Percentiles rank a stretch among this genome's conserved stretches.
These are phyloP conservation scores for Metschnikowia drakensbergensis DNA, from an alignment of 805 yeast species.

Conservation along the genomic window DNA sequence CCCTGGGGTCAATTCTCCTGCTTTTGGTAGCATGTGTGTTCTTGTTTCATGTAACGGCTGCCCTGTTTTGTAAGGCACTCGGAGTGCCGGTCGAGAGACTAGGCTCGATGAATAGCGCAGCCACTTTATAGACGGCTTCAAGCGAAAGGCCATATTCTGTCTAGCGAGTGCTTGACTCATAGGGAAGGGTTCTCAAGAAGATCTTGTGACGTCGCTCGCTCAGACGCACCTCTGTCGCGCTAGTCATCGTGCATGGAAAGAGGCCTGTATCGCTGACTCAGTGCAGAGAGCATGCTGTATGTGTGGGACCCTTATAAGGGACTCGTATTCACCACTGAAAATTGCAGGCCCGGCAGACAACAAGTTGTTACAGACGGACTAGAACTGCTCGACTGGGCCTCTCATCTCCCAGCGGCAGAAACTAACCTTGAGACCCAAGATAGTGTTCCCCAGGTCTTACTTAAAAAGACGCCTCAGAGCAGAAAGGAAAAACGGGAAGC, in stretches of 20 bases:
- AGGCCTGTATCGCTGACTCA: background rate
- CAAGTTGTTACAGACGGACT: slow-evolving; percentile 9
- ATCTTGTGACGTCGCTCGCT: background rate
- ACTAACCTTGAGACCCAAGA: background rate
- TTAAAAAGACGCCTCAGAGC: slow-evolving; percentile 3
- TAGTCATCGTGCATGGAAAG: slow-evolving; percentile 1
- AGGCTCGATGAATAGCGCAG: slow-evolving; percentile 8
- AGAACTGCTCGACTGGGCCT: slow-evolving; percentile 14
- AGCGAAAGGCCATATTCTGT: background rate
- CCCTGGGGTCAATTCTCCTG: slow-evolving; percentile 86
- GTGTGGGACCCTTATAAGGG: slow-evolving; percentile 20
- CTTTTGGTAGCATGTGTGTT: slow-evolving; percentile 60
- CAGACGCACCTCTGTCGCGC: slow-evolving; percentile 1
- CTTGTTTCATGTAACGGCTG: slow-evolving; percentile 87
- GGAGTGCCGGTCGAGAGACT: slow-evolving; percentile 24
- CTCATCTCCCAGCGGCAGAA: slow-evolving; percentile 3
- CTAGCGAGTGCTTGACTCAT: background rate
- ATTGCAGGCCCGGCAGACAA: background rate
- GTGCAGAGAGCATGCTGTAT: slow-evolving; percentile 10
- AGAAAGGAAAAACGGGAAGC: slow-evolving; percentile 10
- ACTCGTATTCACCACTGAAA: slow-evolving; percentile 14
- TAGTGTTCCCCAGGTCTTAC: background rate
- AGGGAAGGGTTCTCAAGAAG: too few relatives aligned
- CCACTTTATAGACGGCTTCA: background rate
- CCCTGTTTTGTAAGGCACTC: slow-evolving; percentile 51